These are phyloP conservation scores for Yamadazyma conglobata DNA, from an alignment of 1,139 yeast species.

Conservation along the genomic window DNA sequence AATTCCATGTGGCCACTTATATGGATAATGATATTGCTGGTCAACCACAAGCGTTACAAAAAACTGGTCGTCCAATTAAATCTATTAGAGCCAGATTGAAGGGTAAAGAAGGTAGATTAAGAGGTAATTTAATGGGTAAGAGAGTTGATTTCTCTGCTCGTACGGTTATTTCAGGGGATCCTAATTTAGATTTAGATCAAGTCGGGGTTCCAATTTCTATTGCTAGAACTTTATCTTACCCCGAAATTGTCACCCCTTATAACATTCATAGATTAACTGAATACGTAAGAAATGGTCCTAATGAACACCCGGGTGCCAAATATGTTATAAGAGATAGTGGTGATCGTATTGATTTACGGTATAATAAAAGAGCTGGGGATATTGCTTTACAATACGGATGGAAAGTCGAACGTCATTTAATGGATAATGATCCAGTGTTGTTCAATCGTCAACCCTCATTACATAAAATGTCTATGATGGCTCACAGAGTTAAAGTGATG, in stretches of 20 bases:
- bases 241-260: conserved; percentile 96
- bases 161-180: conserved; percentile 99
- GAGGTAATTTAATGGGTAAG: conserved; percentile 99
- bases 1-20: conserved; percentile 98
- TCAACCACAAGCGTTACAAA: conserved; percentile 97
- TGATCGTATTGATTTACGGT: conserved; percentile 94
- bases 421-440: conserved; percentile 95
- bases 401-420: conserved; percentile 97
- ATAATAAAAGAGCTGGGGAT: conserved; percentile 97
- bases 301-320: conserved; percentile 99
- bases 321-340: conserved; percentile 98
- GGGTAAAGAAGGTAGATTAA: conserved; percentile 98
- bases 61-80: conserved; percentile 97
- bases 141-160: conserved; percentile 99
- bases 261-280: conserved; percentile 91
- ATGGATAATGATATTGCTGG: conserved; percentile 99
- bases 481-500: conserved; percentile 98
- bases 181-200: conserved; percentile 93
- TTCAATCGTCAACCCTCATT: conserved; percentile 99
- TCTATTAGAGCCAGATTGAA: conserved; percentile 97
- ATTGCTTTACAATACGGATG: conserved; percentile 97
- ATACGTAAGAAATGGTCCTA: conserved; percentile 94
- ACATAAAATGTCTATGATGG: conserved; percentile 99
- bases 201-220: conserved; percentile 98
- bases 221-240: conserved; percentile 92